Evolutionary conservation across 805 yeast genomes (phyloP), one percentile per base, ranked within the genome.

Genomic region (Yamadazyma scolyti): DNA sequence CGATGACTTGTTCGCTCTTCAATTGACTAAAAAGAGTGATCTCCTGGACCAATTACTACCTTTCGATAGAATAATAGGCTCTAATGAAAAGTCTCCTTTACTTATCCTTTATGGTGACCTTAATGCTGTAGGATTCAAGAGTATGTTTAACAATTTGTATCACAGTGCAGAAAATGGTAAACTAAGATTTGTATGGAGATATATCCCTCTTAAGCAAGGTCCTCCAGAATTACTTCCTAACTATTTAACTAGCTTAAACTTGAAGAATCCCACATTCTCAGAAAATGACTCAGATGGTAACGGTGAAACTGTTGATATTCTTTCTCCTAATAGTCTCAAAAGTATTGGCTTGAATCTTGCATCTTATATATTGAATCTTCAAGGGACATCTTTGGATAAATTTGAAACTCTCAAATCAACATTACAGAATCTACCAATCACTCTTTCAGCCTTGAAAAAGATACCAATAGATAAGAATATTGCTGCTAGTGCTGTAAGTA

Each of bases 1-100:
- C 3, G 84, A 76, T 33, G 95, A 82, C 35, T 71, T 87, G 1
- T 93, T 75, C 53, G 95, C 96, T 3, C 64, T 93, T 34, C 80
- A 82, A 51, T 73, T 86, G 0, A 62, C 63, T 16, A 58, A 61
- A n/a, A 44, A 50, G 5, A 31, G 46, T 2, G 46, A 37, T 13
- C 9, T 42, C 13, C 32, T 29, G 35, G 28, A 28, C 6, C 41
- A 36, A 2, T 47, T 54, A 1, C 26, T 58, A 3, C 64, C 75
- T 0, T 71, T 73, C 38, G 97, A 90, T 47, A 65, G 87, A 34
- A 60, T 82, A 0, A 65, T 85, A 28, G 94, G 94, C 0, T 48
- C 56, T 2, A 68, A 72, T 14, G 28, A 29, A 1, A 36, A 48
- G 0, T 55, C 65, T 1, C 90, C 93, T 0, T 34, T 77, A 23